Evolutionary conservation across 176 grass and related monocot species (phyloP), one percentile per base, ranked within the genome.

Genomic region (Lolium multiflorum): DNA sequence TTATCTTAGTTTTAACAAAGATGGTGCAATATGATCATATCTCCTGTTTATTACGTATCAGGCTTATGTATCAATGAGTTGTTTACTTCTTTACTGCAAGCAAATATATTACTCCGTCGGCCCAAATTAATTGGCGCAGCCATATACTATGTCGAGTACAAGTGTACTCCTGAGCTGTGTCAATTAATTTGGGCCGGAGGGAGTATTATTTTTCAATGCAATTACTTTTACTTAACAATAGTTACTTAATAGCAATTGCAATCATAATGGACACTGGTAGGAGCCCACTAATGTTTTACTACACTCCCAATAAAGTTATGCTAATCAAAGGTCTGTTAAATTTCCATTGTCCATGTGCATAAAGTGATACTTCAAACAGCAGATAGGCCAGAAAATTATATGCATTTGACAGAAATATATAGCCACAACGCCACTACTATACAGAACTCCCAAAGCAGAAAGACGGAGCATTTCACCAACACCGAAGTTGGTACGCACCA

Each of bases 401-500:
- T 20, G 63, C 43, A 78, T 78, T 82, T 54, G 14, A 16, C 46
- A 79, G 35, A 70, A 58, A 90, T 81, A 46, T 39, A 79, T 38
- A 9, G 7, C 46, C 55, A 39, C 25, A 22, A 66, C 38, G 56
- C 38, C 78, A 16, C 57, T 49, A 74, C 22, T 79, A 78, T 60
- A 78, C 44, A 56, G 7, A 83, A 87, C 18, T 73, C 79, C 74
- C 20, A 81, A 67, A 84, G 86, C 24, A 93, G 38, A 91, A 80
- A 81, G 50, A 81, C 80, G n/a, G 70, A 83, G 67, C 48, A 89
- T 78, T 76, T 83, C 75, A 83, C 55, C 48, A 57, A 61, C 73
- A 83, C 74, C 81, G 60, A 83, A 91, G 76, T 77, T 78, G 49
- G 44, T 81, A 88, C 24, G 70, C 89, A 88, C 85, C 82, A 76